Percentiles rank a stretch among this genome's conserved stretches.
Evolutionary conservation across 805 yeast genomes (phyloP).

Genomic region (Kazachstania bromeliacearum): DNA sequence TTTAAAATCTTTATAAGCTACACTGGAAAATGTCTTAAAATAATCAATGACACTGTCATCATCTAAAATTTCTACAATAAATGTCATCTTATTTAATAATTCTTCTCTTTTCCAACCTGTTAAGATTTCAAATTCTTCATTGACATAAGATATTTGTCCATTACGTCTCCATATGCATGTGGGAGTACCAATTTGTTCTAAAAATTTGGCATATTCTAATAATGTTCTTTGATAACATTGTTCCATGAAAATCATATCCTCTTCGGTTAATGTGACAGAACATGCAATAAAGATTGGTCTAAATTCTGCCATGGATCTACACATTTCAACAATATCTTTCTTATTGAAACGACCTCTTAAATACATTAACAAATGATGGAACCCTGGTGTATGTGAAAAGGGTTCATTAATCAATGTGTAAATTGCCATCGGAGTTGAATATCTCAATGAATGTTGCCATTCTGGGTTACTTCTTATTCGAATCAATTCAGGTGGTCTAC

Average conservation of each 20-base stretch:
- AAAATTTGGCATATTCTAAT: slow-evolving; percentile 78
- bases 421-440: slow-evolving; percentile 65
- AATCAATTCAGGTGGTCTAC: slow-evolving; percentile 16
- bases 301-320: slow-evolving; percentile 80
- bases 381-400: slow-evolving; percentile 84
- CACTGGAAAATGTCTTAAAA: slow-evolving; percentile 71
- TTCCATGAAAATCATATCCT: slow-evolving; percentile 89
- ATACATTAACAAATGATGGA: slow-evolving; percentile 70
- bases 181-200: slow-evolving; percentile 82
- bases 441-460: slow-evolving; percentile 31
- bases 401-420: slow-evolving; percentile 69
- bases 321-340: slow-evolving; percentile 66
- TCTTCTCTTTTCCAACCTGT: slow-evolving; percentile 84
- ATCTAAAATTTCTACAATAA: slow-evolving; percentile 75
- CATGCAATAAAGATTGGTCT: slow-evolving; percentile 91
- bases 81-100: slow-evolving; percentile 55
- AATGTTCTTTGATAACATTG: slow-evolving; percentile 91
- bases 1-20: slow-evolving; percentile 83
- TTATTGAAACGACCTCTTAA: slow-evolving; percentile 61
- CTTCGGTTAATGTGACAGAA: slow-evolving; percentile 78
- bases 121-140: slow-evolving; percentile 82
- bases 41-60: slow-evolving; percentile 81
- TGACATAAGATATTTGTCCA: slow-evolving; percentile 90
- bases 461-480: slow-evolving; percentile 17
- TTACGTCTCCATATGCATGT: slow-evolving; percentile 93